phyloP scores from a whole-genome alignment of 148 eudicot genomes.

The Chenopodium formosanum region DNA sequence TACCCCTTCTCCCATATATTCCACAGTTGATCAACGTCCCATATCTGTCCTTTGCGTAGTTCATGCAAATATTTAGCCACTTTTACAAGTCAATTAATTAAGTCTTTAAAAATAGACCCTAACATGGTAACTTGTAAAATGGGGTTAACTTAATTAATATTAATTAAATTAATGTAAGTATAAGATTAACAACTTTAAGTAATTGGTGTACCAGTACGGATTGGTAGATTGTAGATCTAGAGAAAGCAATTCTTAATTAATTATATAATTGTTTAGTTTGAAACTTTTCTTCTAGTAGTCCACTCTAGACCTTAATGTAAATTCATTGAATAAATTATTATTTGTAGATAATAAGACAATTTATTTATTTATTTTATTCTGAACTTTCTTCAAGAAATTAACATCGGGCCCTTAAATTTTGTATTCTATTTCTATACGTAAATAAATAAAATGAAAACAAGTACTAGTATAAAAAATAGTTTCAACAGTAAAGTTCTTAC shows the following conservation, averaged over 20 bases:
- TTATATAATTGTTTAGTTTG: neutral
- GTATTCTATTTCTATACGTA: too few species aligned
- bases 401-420: too few species aligned
- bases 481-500: too few species aligned
- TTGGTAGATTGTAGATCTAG: neutral
- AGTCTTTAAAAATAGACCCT: neutral
- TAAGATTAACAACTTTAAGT: neutral
- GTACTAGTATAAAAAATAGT: too few species aligned
- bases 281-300: constrained; percentile 1
- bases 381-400: too few species aligned
- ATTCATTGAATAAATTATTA: too few species aligned
- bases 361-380: too few species aligned
- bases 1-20: neutral
- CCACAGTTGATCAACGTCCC: constrained; percentile 9
- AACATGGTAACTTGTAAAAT: neutral
- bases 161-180: neutral
- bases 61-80: neutral
- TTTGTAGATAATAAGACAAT: neutral
- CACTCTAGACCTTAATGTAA: neutral
- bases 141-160: neutral
- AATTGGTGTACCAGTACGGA: neutral
- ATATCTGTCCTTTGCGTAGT: neutral
- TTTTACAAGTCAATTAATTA: neutral
- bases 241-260: neutral
- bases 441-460: too few species aligned